These are phyloP conservation scores for Apiospora pterosperma DNA, from an alignment of 2,329 filamentous ascomycete species.

Conservation along the genomic window DNA sequence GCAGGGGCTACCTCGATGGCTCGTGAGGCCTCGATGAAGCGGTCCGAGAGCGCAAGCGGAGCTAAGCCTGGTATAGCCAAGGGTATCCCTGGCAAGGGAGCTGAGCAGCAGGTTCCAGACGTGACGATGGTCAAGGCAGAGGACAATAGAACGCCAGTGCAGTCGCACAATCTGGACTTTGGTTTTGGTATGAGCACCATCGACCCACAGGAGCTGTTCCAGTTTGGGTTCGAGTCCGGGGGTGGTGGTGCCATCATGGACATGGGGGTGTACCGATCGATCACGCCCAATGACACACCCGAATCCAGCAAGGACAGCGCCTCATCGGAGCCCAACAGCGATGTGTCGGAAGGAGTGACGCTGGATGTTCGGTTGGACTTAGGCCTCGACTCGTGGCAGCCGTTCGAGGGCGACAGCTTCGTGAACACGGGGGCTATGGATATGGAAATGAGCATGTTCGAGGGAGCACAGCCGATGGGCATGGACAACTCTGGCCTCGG, in stretches of 20 bases:
- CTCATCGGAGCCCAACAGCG: slow-evolving; percentile 58
- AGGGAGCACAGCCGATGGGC: slow-evolving; percentile 15
- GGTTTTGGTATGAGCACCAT: slow-evolving; percentile 32
- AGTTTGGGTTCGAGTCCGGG: slow-evolving; percentile 38
- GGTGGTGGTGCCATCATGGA: slow-evolving; percentile 49
- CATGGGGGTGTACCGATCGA: slow-evolving; percentile 49
- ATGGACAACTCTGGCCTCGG: slow-evolving; percentile 24
- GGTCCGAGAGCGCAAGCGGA: slow-evolving; percentile 42
- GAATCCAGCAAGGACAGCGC: slow-evolving; percentile 61
- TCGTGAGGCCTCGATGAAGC: slow-evolving; percentile 47
- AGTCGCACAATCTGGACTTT: background rate
- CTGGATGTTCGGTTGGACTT: slow-evolving; percentile 44
- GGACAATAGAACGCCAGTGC: slow-evolving; percentile 30
- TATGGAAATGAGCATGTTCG: slow-evolving; percentile 25
- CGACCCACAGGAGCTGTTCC: slow-evolving; percentile 49
- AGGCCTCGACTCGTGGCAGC: slow-evolving; percentile 44
- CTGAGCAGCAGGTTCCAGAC: slow-evolving; percentile 5
- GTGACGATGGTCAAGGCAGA: slow-evolving; percentile 26
- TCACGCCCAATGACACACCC: slow-evolving; percentile 61
- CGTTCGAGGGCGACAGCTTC: slow-evolving; percentile 43
- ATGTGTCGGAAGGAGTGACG: slow-evolving; percentile 52
- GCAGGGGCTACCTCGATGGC: slow-evolving; percentile 46
- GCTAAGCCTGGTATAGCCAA: slow-evolving; percentile 10
- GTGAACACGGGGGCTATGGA: slow-evolving; percentile 36
- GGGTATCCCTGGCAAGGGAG: background rate